Conservation (phyloP, 2,329 filamentous ascomycete species). For the Sclerotinia subarctica region DNA sequence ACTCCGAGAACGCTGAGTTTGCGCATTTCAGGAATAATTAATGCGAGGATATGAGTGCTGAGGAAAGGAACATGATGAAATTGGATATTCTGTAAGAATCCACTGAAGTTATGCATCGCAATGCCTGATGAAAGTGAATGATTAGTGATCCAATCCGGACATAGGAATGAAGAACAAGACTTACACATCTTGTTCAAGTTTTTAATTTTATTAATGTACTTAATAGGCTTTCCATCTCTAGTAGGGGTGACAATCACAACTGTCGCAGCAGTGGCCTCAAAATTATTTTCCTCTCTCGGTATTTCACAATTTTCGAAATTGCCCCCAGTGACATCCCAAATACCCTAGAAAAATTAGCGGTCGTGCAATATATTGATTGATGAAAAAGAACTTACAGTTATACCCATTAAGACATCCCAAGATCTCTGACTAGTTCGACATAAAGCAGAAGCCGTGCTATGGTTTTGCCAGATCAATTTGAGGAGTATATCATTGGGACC, state of each 20-base stretch:
- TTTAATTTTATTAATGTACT: constrained; percentile 24
- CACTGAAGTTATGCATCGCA: constrained; percentile 27
- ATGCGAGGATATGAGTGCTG: constrained; percentile 26
- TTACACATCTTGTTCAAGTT: constrained; percentile 29
- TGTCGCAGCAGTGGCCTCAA: background rate
- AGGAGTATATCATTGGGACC: constrained; percentile 3
- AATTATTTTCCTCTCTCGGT: constrained; percentile 7
- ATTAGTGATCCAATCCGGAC: background rate
- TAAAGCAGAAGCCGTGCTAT: constrained; percentile 7
- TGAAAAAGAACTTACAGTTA: background rate
- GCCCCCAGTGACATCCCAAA: constrained; percentile 17
- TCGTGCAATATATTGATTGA: background rate
- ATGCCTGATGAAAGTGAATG: constrained; percentile 18
- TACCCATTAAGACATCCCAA: constrained; percentile 14
- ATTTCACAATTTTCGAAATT: constrained; percentile 3
- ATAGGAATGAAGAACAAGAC: background rate
- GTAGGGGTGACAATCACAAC: constrained; percentile 16
- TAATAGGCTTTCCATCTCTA: background rate
- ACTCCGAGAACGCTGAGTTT: constrained; percentile 33
- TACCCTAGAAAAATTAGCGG: background rate
- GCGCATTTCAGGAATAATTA: constrained; percentile 33
- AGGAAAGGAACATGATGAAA: constrained; percentile 34
- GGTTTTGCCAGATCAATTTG: constrained; percentile 1
- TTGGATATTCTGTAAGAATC: constrained; percentile 31
- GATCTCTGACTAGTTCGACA: background rate